Evolutionary conservation across 179 eudicot species (phyloP), one percentile per base, ranked within the genome.

Genomic region (Silene coronaria): DNA sequence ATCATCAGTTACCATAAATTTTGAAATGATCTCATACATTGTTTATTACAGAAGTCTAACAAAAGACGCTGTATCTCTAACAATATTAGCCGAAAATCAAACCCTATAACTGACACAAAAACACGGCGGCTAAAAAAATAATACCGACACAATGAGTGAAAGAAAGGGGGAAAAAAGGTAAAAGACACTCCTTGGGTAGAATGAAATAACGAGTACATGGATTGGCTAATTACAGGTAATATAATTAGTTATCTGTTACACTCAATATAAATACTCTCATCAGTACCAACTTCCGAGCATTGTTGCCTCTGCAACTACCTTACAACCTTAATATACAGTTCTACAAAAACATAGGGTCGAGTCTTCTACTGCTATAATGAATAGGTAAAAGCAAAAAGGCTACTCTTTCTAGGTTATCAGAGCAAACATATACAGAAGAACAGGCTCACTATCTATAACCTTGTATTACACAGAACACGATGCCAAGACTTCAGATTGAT

Each of bases 351-450:
- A 53, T 22, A 22, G 36, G 12, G 9, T 38, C 19, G 3, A 72
- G 71, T 12, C 16, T 71, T 66, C 67, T 71, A 71, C 61, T 42
- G n/a, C 79, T 30, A 58, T 38, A 64, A 76, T 51, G 71, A 73
- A 80, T 62, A 81, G 53, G 75, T 68, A 78, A 71, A 10, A 36
- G 6, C 79, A 82, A 78, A 79, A 82, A 75, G 45, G 73, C 74
- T 38, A 63, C 74, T 78, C 73, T 78, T 78, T 71, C 76, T 63
- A 82, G 10, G 16, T 60, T 57, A 36, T 58, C 70, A 28, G 66
- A 66, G 75, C 79, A 67, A 67, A 77, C 83, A 83, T 77, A 68
- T 83, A 80, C 83, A 80, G 46, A 70, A n/a, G n/a, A 74, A 9
- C 69, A 75, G 59, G 60, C 70, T 57, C 80, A 24, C 72, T 79